These are phyloP conservation scores for Haplosporangium sp. DNA, from an alignment of 371 early-diverging fungal genomes.

Conservation along the genomic window DNA sequence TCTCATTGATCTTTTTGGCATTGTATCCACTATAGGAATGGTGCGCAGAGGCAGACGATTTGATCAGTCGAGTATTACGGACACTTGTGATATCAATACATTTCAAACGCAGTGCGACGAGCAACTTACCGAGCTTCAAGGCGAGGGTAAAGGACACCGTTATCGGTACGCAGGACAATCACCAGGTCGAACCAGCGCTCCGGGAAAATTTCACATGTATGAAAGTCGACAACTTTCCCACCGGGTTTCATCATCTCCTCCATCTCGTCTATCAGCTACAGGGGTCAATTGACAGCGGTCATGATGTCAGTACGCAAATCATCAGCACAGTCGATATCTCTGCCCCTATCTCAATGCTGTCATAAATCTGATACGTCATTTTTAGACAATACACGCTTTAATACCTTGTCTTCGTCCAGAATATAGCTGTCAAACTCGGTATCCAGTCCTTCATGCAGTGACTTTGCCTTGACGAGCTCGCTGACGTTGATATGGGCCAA, in stretches of 20 bases:
- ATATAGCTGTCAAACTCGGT: constrained; percentile 91
- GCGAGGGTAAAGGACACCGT: constrained; percentile 77
- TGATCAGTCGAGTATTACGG: background rate
- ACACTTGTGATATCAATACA: too few species aligned
- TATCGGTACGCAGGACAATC: too few species aligned
- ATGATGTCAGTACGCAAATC: too few species aligned
- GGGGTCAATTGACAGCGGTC: background rate
- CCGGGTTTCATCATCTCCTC: constrained; percentile 84
- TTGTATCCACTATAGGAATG: constrained; percentile 80
- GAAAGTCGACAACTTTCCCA: constrained; percentile 85
- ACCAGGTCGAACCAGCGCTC: too few species aligned
- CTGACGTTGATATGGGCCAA: constrained; percentile 90
- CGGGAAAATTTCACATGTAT: too few species aligned
- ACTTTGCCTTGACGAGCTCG: constrained; percentile 86
- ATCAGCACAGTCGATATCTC: too few species aligned
- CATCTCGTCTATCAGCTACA: constrained; percentile 84
- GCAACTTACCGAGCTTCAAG: constrained; percentile 78
- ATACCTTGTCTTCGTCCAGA: constrained; percentile 93
- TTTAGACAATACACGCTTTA: background rate
- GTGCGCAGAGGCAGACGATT: background rate
- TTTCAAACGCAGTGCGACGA: background rate
- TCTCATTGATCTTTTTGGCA: constrained; percentile 92
- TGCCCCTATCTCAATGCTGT: too few species aligned
- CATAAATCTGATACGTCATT: too few species aligned
- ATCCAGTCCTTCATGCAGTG: constrained; percentile 89